Conservation (phyloP, 352 stramenopile species). For the Pythium dissotocum region DNA sequence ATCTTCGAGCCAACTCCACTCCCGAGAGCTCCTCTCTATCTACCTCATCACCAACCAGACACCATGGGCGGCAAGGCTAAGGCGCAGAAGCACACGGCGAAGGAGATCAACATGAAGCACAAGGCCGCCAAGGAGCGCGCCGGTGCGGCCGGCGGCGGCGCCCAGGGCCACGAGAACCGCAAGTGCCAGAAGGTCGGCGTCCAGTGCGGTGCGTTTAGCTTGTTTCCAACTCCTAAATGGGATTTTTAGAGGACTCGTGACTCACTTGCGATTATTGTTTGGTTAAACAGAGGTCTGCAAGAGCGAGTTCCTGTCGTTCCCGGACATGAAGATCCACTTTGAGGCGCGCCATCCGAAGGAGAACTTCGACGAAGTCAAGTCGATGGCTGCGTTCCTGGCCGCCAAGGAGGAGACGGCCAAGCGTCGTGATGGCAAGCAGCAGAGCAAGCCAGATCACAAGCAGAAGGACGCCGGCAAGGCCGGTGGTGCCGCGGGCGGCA, state of each 20-base stretch:
- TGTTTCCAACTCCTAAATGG: neutral
- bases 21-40: neutral
- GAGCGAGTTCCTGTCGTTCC: constrained; percentile 8
- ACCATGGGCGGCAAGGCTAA: constrained; percentile 5
- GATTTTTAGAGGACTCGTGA: too few relatives aligned
- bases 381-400: neutral
- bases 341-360: constrained; percentile 4
- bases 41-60: neutral
- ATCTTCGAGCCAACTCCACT: neutral
- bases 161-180: constrained; percentile 1
- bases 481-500: neutral
- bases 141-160: constrained; percentile 1
- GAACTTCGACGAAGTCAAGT: constrained; percentile 6
- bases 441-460: constrained; percentile 4
- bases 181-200: constrained; percentile 8
- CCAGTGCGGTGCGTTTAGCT: neutral
- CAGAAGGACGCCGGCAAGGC: neutral
- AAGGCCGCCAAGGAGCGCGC: constrained; percentile 2
- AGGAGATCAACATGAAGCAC: constrained; percentile 7
- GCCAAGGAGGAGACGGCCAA: constrained; percentile 3
- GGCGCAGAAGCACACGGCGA: constrained; percentile 7
- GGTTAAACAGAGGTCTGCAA: neutral
- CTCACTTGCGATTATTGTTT: neutral
- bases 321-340: constrained; percentile 9
- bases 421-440: constrained; percentile 3